phyloP scores from a whole-genome alignment of 2,329 filamentous ascomycete genomes.

The Lecanicillium sp. region DNA sequence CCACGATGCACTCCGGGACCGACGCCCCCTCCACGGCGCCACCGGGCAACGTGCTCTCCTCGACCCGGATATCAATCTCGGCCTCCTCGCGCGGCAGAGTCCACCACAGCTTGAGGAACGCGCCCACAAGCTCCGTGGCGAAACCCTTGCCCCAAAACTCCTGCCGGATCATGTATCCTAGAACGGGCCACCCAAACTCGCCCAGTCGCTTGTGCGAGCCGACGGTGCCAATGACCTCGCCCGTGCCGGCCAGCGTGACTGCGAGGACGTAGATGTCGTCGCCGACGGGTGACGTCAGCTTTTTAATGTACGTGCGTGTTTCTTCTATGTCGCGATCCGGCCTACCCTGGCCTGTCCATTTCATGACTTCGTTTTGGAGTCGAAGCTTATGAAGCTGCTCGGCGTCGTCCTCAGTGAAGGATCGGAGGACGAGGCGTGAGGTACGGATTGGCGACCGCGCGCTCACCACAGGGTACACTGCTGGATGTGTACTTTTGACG shows the following conservation, averaged over 20 bases:
- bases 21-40: conserved; percentile 1
- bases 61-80: conserved; percentile 35
- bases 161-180: conserved; percentile 50
- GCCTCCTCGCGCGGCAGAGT: conserved; percentile 37
- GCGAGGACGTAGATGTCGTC: conserved; percentile 47
- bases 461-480: conserved; percentile 27
- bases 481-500: conserved; percentile 42
- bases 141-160: conserved; percentile 49
- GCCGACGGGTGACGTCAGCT: conserved; percentile 42
- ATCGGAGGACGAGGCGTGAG: conserved; percentile 47
- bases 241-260: conserved; percentile 38
- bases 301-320: conserved; percentile 31
- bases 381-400: conserved; percentile 44
- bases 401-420: conserved; percentile 41
- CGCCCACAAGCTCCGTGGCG: conserved; percentile 47
- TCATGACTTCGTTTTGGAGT: conserved; percentile 54
- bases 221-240: conserved; percentile 44
- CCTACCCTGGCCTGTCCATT: conserved; percentile 38
- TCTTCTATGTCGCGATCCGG: conserved; percentile 35
- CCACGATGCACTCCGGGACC: conserved; percentile 32
- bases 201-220: conserved; percentile 30
- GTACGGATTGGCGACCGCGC: conserved; percentile 37
- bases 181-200: conserved; percentile 45
- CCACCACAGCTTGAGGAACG: conserved; percentile 39
- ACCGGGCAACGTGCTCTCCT: background rate